These are phyloP conservation scores for Eucalyptus pauciflora DNA, from an alignment of 345 rosid species.

Conservation along the genomic window DNA sequence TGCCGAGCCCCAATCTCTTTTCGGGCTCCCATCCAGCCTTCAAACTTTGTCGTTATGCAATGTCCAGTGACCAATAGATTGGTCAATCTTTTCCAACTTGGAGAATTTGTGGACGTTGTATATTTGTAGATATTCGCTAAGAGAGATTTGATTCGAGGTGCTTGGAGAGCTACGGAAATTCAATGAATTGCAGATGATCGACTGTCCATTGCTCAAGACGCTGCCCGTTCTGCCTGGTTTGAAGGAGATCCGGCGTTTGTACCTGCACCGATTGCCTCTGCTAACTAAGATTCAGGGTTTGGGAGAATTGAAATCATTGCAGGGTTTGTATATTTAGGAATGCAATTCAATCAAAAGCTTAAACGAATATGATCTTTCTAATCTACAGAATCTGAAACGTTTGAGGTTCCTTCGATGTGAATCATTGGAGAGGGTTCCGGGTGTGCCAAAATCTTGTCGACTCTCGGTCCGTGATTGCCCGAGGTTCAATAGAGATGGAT, in stretches of 20 bases:
- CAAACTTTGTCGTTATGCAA: fast-evolving
- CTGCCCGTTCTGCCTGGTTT: fast-evolving
- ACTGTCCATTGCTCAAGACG: background rate
- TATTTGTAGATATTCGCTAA: fast-evolving
- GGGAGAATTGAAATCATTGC: background rate
- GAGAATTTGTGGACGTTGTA: fast-evolving
- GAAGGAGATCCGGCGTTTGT: fast-evolving
- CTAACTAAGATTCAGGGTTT: background rate
- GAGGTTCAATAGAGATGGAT: background rate
- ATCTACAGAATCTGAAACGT: fast-evolving
- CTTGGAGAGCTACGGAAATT: background rate
- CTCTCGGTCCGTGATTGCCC: fast-evolving
- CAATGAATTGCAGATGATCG: fast-evolving
- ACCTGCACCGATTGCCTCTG: fast-evolving
- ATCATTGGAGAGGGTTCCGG: background rate
- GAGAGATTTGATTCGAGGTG: background rate
- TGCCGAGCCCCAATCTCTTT: no score
- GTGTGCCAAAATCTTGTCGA: background rate
- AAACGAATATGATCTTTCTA: background rate
- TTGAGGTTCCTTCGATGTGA: fast-evolving
- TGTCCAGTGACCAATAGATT: background rate
- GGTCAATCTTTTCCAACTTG: background rate
- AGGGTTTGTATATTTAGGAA: fast-evolving
- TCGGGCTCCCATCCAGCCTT: background rate
- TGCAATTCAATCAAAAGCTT: background rate